Evolutionary conservation across 345 rosid genomes (phyloP).

Genomic region (Gynandropsis gynandra): DNA sequence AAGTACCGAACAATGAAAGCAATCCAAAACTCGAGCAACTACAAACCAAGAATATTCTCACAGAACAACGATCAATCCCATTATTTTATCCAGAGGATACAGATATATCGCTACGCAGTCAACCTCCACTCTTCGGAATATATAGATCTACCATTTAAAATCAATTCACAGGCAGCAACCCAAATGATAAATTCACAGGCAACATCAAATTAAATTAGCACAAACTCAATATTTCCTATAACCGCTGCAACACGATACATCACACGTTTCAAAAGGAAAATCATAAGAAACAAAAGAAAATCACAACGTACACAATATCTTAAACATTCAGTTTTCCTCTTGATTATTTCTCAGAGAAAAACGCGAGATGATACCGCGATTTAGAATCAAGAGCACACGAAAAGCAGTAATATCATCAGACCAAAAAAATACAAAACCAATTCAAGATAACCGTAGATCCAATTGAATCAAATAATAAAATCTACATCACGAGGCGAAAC

Average conservation of each 20-base stretch:
- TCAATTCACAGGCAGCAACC: constrained; percentile 7
- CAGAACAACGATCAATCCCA: no score
- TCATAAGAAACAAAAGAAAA: not conserved
- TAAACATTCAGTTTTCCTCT: not conserved
- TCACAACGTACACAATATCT: constrained; percentile 1
- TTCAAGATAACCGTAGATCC: constrained; percentile 9
- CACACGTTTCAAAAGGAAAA: constrained; percentile 1
- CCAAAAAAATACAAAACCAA: not conserved
- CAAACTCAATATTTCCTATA: not conserved
- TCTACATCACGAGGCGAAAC: not conserved
- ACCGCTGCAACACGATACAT: constrained; percentile 3
- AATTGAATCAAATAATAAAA: not conserved
- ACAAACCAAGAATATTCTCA: no score
- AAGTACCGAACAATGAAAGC: no score
- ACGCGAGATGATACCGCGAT: not conserved
- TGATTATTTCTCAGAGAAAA: constrained; percentile 14
- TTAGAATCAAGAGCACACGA: constrained; percentile 1
- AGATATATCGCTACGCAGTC: no score
- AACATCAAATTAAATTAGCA: not conserved
- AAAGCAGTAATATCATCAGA: not conserved
- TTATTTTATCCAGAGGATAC: no score
- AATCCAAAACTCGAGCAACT: no score
- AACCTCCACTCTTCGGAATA: not conserved
- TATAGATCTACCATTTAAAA: not conserved
- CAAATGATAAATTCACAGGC: not conserved